Percentiles rank a stretch among this genome's conserved stretches.
Conservation (phyloP, 2,329 filamentous ascomycete genomes). For the Aquanectria penicillioides region DNA sequence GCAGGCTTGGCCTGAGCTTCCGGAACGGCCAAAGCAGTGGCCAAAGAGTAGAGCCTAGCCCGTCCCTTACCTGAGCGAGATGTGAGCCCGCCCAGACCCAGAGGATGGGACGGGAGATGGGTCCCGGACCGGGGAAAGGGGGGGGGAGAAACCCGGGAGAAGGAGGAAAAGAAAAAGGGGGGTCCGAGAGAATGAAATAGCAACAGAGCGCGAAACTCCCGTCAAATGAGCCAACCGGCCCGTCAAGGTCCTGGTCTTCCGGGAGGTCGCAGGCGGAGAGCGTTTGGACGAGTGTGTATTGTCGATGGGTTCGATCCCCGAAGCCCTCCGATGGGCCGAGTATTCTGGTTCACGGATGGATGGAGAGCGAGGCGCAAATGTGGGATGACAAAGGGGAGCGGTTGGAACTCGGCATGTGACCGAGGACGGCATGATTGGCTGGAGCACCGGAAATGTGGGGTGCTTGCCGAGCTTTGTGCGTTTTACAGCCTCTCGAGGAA, state of each 20-base stretch:
- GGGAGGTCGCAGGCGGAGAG: no score
- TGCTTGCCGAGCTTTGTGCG: conserved; percentile 1
- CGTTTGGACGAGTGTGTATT: conserved; percentile 1
- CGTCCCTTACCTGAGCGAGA: background rate
- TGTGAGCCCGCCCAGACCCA: background rate
- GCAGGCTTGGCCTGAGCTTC: conserved; percentile 11
- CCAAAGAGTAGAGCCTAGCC: no score
- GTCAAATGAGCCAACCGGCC: no score
- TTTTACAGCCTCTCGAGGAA: background rate
- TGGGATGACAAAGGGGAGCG: conserved; percentile 20
- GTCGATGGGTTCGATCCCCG: conserved; percentile 20
- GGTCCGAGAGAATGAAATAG: background rate
- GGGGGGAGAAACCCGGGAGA: background rate
- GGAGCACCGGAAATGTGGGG: conserved; percentile 29
- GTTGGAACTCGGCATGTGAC: conserved; percentile 34
- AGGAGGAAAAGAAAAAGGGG: background rate
- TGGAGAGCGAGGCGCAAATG: conserved; percentile 21
- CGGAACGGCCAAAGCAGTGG: background rate
- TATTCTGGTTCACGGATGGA: conserved; percentile 28
- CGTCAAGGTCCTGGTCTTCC: no score
- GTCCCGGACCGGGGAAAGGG: conserved; percentile 2
- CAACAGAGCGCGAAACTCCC: background rate
- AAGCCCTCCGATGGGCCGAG: conserved; percentile 30
- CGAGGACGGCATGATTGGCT: conserved; percentile 22
- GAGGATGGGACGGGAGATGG: conserved; percentile 2